Percentiles rank a stretch among this genome's conserved stretches.
Conservation (phyloP, 176 grass and related monocot species). For the Echinochloa phyllopogon region DNA sequence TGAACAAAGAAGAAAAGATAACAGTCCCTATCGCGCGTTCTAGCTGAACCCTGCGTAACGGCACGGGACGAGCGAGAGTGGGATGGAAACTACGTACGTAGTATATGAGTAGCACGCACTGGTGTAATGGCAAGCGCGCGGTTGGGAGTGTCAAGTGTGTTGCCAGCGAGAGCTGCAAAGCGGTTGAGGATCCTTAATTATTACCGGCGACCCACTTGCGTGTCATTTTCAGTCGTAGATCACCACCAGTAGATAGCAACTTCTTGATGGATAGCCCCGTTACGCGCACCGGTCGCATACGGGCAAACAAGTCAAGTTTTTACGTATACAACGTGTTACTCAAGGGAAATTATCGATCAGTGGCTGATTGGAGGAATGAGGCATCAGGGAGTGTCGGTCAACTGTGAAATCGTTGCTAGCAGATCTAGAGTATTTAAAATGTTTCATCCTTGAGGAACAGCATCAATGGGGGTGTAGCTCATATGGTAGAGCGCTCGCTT, state of each 20-base stretch:
- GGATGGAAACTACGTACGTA: no score
- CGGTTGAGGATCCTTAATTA: background rate
- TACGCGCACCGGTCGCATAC: background rate
- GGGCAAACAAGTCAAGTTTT: background rate
- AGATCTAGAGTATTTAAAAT: no score
- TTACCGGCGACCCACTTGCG: background rate
- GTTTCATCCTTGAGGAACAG: no score
- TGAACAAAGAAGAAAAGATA: background rate
- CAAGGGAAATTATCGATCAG: no score
- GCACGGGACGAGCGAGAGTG: background rate
- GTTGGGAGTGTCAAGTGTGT: background rate
- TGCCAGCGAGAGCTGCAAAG: background rate
- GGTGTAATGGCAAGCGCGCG: background rate
- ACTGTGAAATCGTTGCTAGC: no score
- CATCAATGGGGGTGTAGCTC: slow-evolving; percentile 74
- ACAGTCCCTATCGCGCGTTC: background rate
- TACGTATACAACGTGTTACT: no score
- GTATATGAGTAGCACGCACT: no score
- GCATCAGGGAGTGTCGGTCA: no score
- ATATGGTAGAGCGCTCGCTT: slow-evolving; percentile 99
- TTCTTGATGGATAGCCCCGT: background rate
- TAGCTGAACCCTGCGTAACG: no score
- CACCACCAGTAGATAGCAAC: background rate
- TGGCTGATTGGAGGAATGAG: no score
- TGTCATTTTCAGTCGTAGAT: background rate